Percentiles rank a stretch among this genome's conserved stretches.
phyloP scores from a whole-genome alignment of 2,329 filamentous ascomycete genomes.

The Fusarium sp. region DNA sequence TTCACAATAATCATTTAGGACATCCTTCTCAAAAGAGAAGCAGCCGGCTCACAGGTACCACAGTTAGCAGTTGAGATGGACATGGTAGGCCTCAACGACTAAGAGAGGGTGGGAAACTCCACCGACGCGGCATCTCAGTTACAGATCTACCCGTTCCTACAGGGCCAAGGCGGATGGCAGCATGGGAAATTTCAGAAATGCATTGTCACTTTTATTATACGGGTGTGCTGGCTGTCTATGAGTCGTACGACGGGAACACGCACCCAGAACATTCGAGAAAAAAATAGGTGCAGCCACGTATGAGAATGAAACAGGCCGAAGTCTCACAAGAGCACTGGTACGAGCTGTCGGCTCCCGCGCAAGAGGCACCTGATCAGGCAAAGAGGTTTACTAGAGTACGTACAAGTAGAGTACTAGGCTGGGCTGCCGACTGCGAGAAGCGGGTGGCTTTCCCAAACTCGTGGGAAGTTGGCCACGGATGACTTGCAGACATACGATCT shows the following conservation, averaged over 20 bases:
- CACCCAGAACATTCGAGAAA: constrained; percentile 37
- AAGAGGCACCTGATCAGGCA: constrained; percentile 4
- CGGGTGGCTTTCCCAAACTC: constrained; percentile 28
- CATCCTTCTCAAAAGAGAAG: neutral
- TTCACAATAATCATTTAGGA: constrained; percentile 13
- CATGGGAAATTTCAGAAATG: constrained; percentile 18
- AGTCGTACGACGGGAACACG: constrained; percentile 29
- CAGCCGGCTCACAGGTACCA: neutral
- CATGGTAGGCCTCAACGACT: constrained; percentile 24
- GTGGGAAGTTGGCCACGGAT: constrained; percentile 32
- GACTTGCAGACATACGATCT: constrained; percentile 40
- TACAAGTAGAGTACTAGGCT: constrained; percentile 9
- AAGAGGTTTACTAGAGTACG: constrained; percentile 9
- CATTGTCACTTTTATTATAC: constrained; percentile 17
- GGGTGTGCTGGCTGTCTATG: constrained; percentile 6
- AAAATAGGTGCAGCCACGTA: constrained; percentile 34
- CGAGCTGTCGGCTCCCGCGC: constrained; percentile 13
- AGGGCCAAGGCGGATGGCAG: constrained; percentile 4
- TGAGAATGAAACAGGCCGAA: constrained; percentile 24
- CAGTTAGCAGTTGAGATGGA: neutral
- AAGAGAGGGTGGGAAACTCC: constrained; percentile 6
- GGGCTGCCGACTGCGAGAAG: constrained; percentile 3
- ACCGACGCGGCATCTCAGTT: neutral
- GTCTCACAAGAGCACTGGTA: constrained; percentile 9
- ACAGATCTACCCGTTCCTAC: neutral